A percentile compares a stretch with the other conserved stretches of the same genome.
Evolutionary conservation across 306 rosid genomes (phyloP).

Genomic region (Quercus rubra): DNA sequence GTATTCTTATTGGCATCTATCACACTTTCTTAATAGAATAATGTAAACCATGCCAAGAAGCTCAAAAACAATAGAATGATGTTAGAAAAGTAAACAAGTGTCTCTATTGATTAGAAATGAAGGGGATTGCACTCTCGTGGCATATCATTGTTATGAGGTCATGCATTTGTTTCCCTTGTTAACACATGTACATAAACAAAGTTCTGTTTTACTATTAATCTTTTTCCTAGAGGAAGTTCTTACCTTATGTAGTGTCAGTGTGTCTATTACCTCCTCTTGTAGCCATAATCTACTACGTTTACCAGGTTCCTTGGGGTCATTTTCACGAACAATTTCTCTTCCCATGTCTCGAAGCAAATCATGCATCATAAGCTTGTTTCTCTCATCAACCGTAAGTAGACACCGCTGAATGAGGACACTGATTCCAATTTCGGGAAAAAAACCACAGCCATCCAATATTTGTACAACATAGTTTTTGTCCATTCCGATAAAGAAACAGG

Average conservation of each 20-base stretch:
- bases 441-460: neutral
- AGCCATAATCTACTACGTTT: neutral
- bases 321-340: neutral
- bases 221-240: neutral
- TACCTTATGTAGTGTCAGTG: neutral
- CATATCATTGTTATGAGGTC: too few relatives aligned
- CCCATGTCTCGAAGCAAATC: neutral
- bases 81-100: too few relatives aligned
- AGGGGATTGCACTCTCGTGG: too few relatives aligned
- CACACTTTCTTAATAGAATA: too few relatives aligned
- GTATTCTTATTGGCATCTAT: too few relatives aligned
- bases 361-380: constrained; percentile 6
- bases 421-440: neutral
- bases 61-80: too few relatives aligned
- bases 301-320: neutral
- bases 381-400: neutral
- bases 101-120: too few relatives aligned
- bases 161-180: too few relatives aligned
- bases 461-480: neutral
- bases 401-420: neutral
- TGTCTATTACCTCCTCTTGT: neutral
- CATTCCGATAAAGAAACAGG: neutral
- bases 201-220: neutral
- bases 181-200: neutral
- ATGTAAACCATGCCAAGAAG: too few relatives aligned